phyloP scores from a whole-genome alignment of 1,139 yeast genomes.

The Geotrichum fermentans region DNA sequence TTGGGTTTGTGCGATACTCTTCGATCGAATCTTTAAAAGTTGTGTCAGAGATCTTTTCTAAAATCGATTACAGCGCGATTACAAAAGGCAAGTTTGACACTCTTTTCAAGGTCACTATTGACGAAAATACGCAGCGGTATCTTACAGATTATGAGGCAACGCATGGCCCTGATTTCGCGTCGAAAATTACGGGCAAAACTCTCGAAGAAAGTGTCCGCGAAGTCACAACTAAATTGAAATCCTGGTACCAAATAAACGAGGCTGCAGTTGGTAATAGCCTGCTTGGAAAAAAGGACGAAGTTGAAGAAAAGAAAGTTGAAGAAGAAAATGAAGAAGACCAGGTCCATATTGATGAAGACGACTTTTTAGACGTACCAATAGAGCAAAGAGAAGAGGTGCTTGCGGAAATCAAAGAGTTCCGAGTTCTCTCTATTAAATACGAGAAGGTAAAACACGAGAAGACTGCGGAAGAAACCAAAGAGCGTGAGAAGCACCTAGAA shows the following conservation, averaged over 20 bases:
- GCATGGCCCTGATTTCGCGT: slow-evolving; percentile 21
- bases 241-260: slow-evolving; percentile 15
- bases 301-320: slow-evolving; percentile 6
- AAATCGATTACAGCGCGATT: slow-evolving; percentile 21
- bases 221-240: slow-evolving; percentile 14
- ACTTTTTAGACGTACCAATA: slow-evolving; percentile 16
- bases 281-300: slow-evolving; percentile 16
- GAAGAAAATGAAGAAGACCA: slow-evolving; percentile 26
- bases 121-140: slow-evolving; percentile 21
- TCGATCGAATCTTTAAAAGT: slow-evolving; percentile 26
- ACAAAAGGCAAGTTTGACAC: slow-evolving; percentile 24
- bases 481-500: slow-evolving; percentile 23
- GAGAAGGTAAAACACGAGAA: slow-evolving; percentile 27
- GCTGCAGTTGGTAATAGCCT: slow-evolving; percentile 17
- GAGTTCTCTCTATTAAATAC: slow-evolving; percentile 32
- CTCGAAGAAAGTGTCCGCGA: slow-evolving; percentile 16
- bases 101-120: slow-evolving; percentile 22
- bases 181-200: slow-evolving; percentile 16
- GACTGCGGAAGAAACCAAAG: slow-evolving; percentile 26
- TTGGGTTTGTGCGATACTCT: slow-evolving; percentile 29
- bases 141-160: slow-evolving; percentile 22
- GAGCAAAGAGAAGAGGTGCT: slow-evolving; percentile 17
- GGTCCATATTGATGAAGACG: slow-evolving; percentile 29
- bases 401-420: slow-evolving; percentile 30
- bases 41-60: slow-evolving; percentile 27